Conservation (phyloP, 176 grass and related monocot species). For the Carex kokanica region DNA sequence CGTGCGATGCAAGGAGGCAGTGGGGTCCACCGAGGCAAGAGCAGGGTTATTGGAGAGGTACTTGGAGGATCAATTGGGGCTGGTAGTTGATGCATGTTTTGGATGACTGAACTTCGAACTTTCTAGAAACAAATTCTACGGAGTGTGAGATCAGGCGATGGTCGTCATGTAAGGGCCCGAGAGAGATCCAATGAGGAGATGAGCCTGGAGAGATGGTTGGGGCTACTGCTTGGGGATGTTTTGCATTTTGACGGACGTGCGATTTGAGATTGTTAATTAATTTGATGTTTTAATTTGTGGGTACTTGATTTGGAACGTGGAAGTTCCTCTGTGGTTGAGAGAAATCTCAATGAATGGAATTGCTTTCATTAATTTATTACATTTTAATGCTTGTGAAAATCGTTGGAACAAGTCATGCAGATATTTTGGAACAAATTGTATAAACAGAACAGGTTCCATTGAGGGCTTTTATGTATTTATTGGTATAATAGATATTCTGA, state of each 20-base stretch:
- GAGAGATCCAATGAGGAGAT: not conserved
- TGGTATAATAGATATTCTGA: not conserved
- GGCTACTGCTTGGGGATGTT: not conserved
- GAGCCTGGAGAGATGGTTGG: not conserved
- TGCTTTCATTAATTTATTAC: not conserved
- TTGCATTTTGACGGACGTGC: conserved; percentile 8
- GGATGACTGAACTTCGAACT: not conserved
- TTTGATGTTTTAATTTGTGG: not conserved
- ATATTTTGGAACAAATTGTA: conserved; percentile 1
- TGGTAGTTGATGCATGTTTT: conserved; percentile 25
- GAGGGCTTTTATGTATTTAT: not conserved
- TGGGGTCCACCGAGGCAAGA: not conserved
- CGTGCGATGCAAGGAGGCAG: not conserved
- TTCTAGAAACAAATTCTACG: not conserved
- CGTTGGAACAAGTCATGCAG: not conserved
- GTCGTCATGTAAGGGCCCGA: not conserved
- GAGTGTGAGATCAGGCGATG: not conserved
- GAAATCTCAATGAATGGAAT: not conserved
- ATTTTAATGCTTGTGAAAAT: not conserved
- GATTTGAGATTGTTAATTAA: not conserved
- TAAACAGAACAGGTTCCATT: not conserved
- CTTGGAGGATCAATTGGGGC: conserved; percentile 70
- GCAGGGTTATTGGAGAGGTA: conserved; percentile 46
- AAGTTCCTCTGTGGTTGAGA: not conserved
- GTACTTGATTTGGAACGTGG: not conserved